Conservation (phyloP, 495 filamentous ascomycete species). For the Copromyces sp. region DNA sequence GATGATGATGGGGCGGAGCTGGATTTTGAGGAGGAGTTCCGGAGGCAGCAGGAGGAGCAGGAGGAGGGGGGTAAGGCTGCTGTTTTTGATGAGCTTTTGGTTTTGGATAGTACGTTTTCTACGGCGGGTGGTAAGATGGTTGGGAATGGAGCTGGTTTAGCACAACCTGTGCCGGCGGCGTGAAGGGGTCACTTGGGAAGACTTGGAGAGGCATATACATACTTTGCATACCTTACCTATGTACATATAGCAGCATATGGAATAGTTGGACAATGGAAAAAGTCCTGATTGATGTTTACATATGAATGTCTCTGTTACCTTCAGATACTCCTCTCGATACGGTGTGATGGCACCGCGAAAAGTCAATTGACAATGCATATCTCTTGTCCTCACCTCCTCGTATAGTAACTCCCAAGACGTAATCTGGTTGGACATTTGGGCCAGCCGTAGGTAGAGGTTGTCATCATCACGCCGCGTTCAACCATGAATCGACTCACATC, state of each 20-base stretch:
- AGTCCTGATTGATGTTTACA: neutral
- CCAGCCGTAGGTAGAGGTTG: neutral
- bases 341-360: neutral
- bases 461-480: neutral
- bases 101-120: neutral
- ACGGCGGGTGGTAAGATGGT: neutral
- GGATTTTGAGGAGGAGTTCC: neutral
- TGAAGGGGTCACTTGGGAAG: neutral
- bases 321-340: neutral
- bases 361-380: neutral
- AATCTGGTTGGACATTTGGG: neutral
- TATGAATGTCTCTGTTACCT: neutral
- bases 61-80: neutral
- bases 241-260: neutral
- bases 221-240: neutral
- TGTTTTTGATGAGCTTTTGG: neutral
- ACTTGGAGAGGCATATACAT: neutral
- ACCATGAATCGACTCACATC: constrained; percentile 21
- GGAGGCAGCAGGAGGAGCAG: neutral
- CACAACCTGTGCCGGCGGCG: neutral
- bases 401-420: neutral
- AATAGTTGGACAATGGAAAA: neutral
- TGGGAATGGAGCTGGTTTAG: neutral
- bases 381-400: neutral
- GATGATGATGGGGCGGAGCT: neutral